Evolutionary conservation across 2,329 filamentous ascomycete genomes (phyloP).

Genomic region (Aspergillus ruber): DNA sequence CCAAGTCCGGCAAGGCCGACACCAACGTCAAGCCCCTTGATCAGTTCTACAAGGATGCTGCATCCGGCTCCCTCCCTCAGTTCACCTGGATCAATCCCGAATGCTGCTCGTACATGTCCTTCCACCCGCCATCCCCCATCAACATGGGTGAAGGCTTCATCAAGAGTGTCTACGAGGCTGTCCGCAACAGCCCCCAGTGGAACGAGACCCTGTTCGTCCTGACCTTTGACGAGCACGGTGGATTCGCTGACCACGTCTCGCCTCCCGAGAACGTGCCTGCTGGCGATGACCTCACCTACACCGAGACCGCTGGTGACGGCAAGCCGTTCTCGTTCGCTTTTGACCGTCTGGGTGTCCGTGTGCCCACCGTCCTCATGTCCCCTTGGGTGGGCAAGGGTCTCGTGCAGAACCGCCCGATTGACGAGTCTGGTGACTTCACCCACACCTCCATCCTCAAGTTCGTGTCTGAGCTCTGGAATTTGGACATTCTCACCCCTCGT

Average conservation of each 20-base stretch:
- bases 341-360: constrained; percentile 37
- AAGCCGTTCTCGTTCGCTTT: constrained; percentile 34
- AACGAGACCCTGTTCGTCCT: constrained; percentile 43
- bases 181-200: constrained; percentile 42
- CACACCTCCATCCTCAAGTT: constrained; percentile 41
- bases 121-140: constrained; percentile 42
- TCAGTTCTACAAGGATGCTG: constrained; percentile 42
- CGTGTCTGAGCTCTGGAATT: constrained; percentile 38
- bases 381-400: constrained; percentile 39
- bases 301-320: constrained; percentile 29
- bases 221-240: constrained; percentile 45
- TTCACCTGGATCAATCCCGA: constrained; percentile 48
- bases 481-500: constrained; percentile 33
- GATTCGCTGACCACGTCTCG: constrained; percentile 43
- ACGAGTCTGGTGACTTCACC: constrained; percentile 37
- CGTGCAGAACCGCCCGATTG: constrained; percentile 35
- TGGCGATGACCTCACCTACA: constrained; percentile 31
- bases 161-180: constrained; percentile 42
- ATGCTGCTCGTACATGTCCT: constrained; percentile 46
- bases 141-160: constrained; percentile 41
- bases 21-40: constrained; percentile 32
- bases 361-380: constrained; percentile 40
- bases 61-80: constrained; percentile 37
- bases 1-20: constrained; percentile 25
- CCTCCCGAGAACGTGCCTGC: constrained; percentile 35